A percentile compares a stretch with the other conserved stretches of the same genome.
These are phyloP conservation scores for Infundibulicybe gibba DNA, from an alignment of 768 basidiomycete genomes.

Conservation along the genomic window DNA sequence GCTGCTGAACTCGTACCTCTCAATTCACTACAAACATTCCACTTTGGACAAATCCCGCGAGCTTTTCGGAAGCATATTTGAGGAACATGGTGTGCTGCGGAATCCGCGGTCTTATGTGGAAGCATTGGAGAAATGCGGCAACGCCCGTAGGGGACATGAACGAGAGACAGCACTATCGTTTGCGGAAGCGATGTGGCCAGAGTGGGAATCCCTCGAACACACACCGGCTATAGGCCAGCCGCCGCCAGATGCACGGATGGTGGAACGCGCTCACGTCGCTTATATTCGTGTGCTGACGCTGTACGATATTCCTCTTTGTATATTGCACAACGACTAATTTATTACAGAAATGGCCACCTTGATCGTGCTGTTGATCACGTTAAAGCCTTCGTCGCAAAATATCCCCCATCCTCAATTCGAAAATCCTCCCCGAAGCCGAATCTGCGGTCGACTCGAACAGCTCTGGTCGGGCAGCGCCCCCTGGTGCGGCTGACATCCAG, in stretches of 20 bases:
- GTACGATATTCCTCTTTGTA: slow-evolving; percentile 34
- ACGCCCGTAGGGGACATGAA: slow-evolving; percentile 38
- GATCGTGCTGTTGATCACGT: slow-evolving; percentile 55
- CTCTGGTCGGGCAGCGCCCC: slow-evolving; percentile 53
- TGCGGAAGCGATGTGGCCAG: slow-evolving; percentile 61
- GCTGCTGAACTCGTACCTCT: slow-evolving; percentile 78
- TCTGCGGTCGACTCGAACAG: slow-evolving; percentile 56
- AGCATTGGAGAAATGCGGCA: slow-evolving; percentile 64
- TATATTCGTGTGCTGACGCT: slow-evolving; percentile 63
- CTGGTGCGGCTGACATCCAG: slow-evolving; percentile 67
- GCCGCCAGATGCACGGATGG: slow-evolving; percentile 37
- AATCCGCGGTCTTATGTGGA: slow-evolving; percentile 60
- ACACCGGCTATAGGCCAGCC: slow-evolving; percentile 23
- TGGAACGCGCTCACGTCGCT: slow-evolving; percentile 68
- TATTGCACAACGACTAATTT: slow-evolving; percentile 4
- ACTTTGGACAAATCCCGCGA: slow-evolving; percentile 43
- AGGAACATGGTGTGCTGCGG: slow-evolving; percentile 32
- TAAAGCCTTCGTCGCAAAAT: slow-evolving; percentile 56
- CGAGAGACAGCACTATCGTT: slow-evolving; percentile 44
- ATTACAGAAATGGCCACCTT: slow-evolving; percentile 40
- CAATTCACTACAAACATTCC: slow-evolving; percentile 61
- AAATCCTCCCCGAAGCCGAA: slow-evolving; percentile 36
- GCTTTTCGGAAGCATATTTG: slow-evolving; percentile 50
- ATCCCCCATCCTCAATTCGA: slow-evolving; percentile 55
- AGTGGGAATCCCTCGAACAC: slow-evolving; percentile 54